Evolutionary conservation across 257 asterid species (phyloP).

Genomic region (Marsdenia floribunda): DNA sequence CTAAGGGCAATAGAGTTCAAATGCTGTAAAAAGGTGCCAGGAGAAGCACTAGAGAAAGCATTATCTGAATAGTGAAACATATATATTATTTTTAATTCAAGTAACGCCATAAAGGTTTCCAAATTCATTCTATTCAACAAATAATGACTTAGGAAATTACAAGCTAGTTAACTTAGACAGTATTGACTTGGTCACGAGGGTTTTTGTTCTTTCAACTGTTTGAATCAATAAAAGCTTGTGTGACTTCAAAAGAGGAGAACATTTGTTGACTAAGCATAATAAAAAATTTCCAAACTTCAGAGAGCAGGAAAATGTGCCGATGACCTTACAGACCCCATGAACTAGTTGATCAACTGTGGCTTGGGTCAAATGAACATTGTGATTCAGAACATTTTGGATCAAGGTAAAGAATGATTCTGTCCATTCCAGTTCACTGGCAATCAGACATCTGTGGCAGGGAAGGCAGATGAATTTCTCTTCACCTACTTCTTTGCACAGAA

Average conservation of each 20-base stretch:
- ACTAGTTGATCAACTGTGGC: slow-evolving; percentile 44
- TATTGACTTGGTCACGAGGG: slow-evolving; percentile 63
- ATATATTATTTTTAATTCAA: not conserved
- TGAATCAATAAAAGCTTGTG: slow-evolving; percentile 41
- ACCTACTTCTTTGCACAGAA: slow-evolving; percentile 31
- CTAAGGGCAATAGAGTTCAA: not conserved
- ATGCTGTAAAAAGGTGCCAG: not conserved
- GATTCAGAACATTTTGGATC: slow-evolving; percentile 36
- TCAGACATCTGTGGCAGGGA: slow-evolving; percentile 45
- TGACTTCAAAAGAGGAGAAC: slow-evolving; percentile 51
- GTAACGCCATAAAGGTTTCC: not conserved
- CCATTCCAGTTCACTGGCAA: slow-evolving; percentile 46
- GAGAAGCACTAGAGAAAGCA: not conserved
- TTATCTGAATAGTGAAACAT: not conserved
- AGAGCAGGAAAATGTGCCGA: slow-evolving; percentile 46
- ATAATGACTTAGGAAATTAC: slow-evolving; percentile 19
- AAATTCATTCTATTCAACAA: not conserved
- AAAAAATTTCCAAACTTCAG: slow-evolving; percentile 64
- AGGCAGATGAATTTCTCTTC: slow-evolving; percentile 42
- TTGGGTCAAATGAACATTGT: slow-evolving; percentile 30
- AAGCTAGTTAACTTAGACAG: slow-evolving; percentile 52
- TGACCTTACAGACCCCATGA: slow-evolving; percentile 32
- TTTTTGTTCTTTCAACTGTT: slow-evolving; percentile 50
- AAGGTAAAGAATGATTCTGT: slow-evolving; percentile 60
- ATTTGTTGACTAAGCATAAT: slow-evolving; percentile 59